These are phyloP conservation scores for Fusarium virguliforme DNA, from an alignment of 2,329 filamentous ascomycete genomes.

Conservation along the genomic window DNA sequence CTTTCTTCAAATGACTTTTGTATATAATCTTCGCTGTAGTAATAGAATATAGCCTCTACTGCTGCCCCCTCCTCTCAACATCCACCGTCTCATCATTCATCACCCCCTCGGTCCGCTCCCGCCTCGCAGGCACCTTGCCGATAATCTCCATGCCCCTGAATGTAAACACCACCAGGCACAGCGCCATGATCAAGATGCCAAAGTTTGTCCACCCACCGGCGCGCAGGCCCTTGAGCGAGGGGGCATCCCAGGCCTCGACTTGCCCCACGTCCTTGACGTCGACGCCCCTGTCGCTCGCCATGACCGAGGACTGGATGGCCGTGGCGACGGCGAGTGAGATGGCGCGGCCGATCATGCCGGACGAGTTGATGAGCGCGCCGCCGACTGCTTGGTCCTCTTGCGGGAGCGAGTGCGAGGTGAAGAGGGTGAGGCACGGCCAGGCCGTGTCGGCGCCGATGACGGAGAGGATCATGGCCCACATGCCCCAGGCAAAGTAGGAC, in stretches of 20 bases:
- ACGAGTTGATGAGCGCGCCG: slow-evolving; percentile 77
- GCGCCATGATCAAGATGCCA: slow-evolving; percentile 61
- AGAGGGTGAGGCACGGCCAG: slow-evolving; percentile 77
- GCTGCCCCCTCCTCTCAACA: slow-evolving; percentile 35
- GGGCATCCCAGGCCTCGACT: slow-evolving; percentile 61
- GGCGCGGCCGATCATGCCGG: slow-evolving; percentile 76
- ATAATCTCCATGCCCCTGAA: slow-evolving; percentile 70
- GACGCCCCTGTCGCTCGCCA: slow-evolving; percentile 65
- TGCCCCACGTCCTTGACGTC: slow-evolving; percentile 62
- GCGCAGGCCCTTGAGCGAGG: slow-evolving; percentile 65
- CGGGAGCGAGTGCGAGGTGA: slow-evolving; percentile 75
- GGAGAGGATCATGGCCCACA: slow-evolving; percentile 76
- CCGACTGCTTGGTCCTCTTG: slow-evolving; percentile 77
- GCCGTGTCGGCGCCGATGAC: slow-evolving; percentile 78
- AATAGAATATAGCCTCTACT: background rate
- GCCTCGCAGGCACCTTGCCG: slow-evolving; percentile 57
- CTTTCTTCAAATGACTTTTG: background rate
- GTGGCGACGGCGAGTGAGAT: slow-evolving; percentile 78
- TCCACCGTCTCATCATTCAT: slow-evolving; percentile 42
- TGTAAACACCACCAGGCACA: slow-evolving; percentile 62
- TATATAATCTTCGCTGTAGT: background rate
- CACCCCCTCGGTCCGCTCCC: slow-evolving; percentile 43
- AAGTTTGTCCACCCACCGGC: slow-evolving; percentile 70
- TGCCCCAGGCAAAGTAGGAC: slow-evolving; percentile 77
- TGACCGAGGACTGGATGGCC: slow-evolving; percentile 75